Percentiles rank a stretch among this genome's conserved stretches.
phyloP scores from a whole-genome alignment of 805 yeast species.

The Schwanniomyces polymorphus region DNA sequence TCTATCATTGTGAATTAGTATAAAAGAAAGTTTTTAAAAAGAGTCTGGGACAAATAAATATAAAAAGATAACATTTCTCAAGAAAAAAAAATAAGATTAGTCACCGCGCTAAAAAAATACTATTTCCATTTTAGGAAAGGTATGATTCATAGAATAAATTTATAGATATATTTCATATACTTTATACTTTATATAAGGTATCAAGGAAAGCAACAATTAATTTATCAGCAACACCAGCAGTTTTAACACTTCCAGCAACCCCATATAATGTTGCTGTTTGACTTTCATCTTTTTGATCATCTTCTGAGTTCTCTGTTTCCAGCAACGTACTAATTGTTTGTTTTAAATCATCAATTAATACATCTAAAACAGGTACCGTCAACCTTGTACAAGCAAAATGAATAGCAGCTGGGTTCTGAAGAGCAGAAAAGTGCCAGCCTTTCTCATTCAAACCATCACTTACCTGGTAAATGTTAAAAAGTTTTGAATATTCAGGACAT shows the following conservation, averaged over 20 bases:
- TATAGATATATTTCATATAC: not conserved
- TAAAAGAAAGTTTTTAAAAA: not conserved
- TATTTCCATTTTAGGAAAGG: constrained; percentile 2
- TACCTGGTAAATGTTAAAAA: constrained; percentile 70
- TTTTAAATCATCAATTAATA: constrained; percentile 54
- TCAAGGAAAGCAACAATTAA: constrained; percentile 82
- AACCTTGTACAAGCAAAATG: constrained; percentile 86
- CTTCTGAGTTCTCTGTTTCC: constrained; percentile 14
- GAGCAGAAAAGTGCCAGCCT: constrained; percentile 89
- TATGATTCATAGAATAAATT: not conserved
- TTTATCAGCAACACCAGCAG: constrained; percentile 80
- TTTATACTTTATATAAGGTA: constrained; percentile 59
- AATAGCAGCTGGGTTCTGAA: constrained; percentile 88
- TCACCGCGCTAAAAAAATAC: constrained; percentile 4
- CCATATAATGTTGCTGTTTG: constrained; percentile 93
- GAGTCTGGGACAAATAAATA: not conserved
- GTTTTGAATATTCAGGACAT: constrained; percentile 14
- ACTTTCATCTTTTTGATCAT: constrained; percentile 31
- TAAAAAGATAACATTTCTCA: not conserved
- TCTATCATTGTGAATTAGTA: not conserved
- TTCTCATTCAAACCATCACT: constrained; percentile 65
- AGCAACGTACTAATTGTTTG: constrained; percentile 33
- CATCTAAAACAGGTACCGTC: constrained; percentile 60
- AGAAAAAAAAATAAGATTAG: not conserved
- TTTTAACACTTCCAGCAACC: constrained; percentile 87